Conservation (phyloP, 202 grass and related monocot species). For the Zizania palustris region DNA sequence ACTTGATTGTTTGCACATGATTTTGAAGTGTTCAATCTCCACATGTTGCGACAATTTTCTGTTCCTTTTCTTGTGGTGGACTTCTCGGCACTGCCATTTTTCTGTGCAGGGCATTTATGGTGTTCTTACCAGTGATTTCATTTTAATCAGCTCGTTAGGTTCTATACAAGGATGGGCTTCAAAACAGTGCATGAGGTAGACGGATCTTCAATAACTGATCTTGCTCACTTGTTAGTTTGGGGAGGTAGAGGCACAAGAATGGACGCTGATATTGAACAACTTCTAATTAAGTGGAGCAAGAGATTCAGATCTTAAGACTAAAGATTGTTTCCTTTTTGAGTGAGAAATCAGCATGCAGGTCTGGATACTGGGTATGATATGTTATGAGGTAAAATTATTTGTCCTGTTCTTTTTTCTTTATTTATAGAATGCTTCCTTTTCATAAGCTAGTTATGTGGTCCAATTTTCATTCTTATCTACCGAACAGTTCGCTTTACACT, state of each 20-base stretch:
- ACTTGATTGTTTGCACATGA: not conserved
- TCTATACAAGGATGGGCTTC: conserved; percentile 94
- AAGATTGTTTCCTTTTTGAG: not conserved
- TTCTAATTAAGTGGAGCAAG: conserved; percentile 80
- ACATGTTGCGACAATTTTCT: not conserved
- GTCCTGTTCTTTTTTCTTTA: not conserved
- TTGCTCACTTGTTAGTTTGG: conserved; percentile 94
- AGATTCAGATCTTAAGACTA: conserved; percentile 59
- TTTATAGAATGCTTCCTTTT: not conserved
- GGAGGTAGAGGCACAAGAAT: conserved; percentile 92
- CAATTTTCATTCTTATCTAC: not conserved
- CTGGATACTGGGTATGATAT: not conserved
- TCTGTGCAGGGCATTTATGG: not conserved
- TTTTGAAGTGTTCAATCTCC: not conserved
- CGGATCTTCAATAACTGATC: conserved; percentile 67
- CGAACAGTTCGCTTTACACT: not conserved
- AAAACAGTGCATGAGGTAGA: conserved; percentile 73
- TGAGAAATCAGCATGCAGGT: conserved; percentile 9
- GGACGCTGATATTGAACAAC: conserved; percentile 79
- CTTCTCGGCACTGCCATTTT: not conserved
- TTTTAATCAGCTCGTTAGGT: conserved; percentile 68
- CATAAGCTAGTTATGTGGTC: not conserved
- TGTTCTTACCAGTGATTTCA: not conserved
- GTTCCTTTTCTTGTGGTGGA: not conserved
- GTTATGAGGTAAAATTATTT: conserved; percentile 19